phyloP scores from a whole-genome alignment of 768 basidiomycete genomes.

The Rhizopogon vinicolor region DNA sequence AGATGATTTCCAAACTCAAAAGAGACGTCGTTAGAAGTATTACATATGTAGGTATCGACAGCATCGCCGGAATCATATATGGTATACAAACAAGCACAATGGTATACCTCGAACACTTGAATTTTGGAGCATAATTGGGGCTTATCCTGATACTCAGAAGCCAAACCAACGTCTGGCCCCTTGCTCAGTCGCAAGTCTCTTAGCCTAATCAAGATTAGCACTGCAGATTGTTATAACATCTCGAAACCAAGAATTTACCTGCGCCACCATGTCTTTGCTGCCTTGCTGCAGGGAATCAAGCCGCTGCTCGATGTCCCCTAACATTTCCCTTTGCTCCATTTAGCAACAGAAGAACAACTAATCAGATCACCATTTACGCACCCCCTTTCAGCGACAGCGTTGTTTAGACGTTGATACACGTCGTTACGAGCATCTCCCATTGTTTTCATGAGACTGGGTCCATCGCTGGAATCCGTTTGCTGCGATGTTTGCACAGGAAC shows the following conservation, averaged over 20 bases:
- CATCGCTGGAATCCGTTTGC: slow-evolving; percentile 16
- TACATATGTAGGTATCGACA: neutral
- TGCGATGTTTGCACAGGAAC: slow-evolving; percentile 6
- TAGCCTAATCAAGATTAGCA: slow-evolving; percentile 39
- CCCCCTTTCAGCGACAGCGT: slow-evolving; percentile 63
- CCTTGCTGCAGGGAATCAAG: slow-evolving; percentile 64
- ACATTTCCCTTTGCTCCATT: slow-evolving; percentile 43
- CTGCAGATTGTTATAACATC: too few species aligned
- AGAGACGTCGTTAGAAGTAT: neutral
- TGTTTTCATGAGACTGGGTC: slow-evolving; percentile 22
- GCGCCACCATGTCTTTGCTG: slow-evolving; percentile 59
- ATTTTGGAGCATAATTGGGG: neutral
- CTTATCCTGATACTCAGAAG: slow-evolving; percentile 27
- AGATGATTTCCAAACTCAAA: too few species aligned
- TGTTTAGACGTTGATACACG: slow-evolving; percentile 43
- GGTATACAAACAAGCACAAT: neutral
- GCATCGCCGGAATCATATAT: neutral
- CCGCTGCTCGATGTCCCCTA: slow-evolving; percentile 56
- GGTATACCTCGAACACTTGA: neutral
- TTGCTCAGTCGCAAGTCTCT: slow-evolving; percentile 57
- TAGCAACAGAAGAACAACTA: neutral
- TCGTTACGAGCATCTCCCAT: slow-evolving; percentile 33
- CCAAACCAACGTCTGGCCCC: slow-evolving; percentile 65
- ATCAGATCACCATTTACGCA: slow-evolving; percentile 21
- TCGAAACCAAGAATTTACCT: slow-evolving; percentile 33